These are phyloP conservation scores for Epichloe bromicola DNA, from an alignment of 2,329 filamentous ascomycete species.

Conservation along the genomic window DNA sequence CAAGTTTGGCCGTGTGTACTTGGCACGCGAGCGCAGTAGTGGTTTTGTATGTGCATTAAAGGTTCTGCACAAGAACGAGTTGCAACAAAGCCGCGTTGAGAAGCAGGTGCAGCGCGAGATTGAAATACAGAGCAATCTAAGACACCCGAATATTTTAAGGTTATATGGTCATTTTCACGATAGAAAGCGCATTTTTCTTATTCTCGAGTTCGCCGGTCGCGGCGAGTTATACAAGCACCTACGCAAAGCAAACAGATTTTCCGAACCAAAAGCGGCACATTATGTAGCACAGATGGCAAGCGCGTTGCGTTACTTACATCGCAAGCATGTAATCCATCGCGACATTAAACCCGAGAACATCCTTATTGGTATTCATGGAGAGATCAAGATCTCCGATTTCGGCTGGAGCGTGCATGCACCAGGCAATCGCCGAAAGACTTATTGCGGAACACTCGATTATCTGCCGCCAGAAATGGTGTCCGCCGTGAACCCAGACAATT, in stretches of 20 bases:
- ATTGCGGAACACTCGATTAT: slow-evolving; percentile 98
- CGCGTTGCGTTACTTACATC: slow-evolving; percentile 17
- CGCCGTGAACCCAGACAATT: slow-evolving; percentile 51
- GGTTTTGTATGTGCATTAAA: slow-evolving; percentile 62
- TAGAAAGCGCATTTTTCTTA: slow-evolving; percentile 57
- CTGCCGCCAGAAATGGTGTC: slow-evolving; percentile 93
- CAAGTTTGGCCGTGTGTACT: slow-evolving; percentile 61
- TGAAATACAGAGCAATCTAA: slow-evolving; percentile 59
- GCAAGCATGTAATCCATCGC: slow-evolving; percentile 20
- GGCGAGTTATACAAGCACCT: slow-evolving; percentile 63
- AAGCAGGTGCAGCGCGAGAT: slow-evolving; percentile 61
- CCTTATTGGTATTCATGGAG: slow-evolving; percentile 67
- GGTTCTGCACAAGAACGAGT: slow-evolving; percentile 56
- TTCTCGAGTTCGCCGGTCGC: slow-evolving; percentile 51
- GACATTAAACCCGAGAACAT: slow-evolving; percentile 24
- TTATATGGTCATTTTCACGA: slow-evolving; percentile 63
- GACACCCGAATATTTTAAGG: slow-evolving; percentile 52
- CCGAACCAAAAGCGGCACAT: slow-evolving; percentile 55
- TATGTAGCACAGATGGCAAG: slow-evolving; percentile 60
- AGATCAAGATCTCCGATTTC: slow-evolving; percentile 98
- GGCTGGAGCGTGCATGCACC: slow-evolving; percentile 97
- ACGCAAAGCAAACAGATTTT: slow-evolving; percentile 50
- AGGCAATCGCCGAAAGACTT: slow-evolving; percentile 83
- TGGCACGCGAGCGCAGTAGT: slow-evolving; percentile 51
- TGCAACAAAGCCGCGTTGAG: slow-evolving; percentile 54